Base-by-base conservation (phyloP, 306 rosid species). In the Pyrus communis region DNA sequence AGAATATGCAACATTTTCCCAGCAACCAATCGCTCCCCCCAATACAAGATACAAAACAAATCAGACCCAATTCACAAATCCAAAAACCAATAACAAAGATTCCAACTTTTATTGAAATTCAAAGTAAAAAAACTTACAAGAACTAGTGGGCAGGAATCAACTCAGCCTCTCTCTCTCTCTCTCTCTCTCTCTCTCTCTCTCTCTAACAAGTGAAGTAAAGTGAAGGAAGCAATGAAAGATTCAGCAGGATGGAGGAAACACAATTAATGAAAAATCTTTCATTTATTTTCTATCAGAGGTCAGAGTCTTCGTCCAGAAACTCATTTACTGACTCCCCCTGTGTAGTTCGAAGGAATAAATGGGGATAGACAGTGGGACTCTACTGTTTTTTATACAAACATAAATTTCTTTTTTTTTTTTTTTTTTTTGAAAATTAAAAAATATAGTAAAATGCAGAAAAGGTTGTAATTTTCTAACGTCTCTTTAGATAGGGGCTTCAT, bases 381-480 rank as follows among this genome's bases (percentile, higher is more conserved):
- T 40, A 51, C 55, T 73, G 23, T 30, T 28, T 55, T 55, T 22
- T 58, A 5, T 11, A 55, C 17, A 58, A 19, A 27, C 59, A 59
- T 5, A 46, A 66, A 67, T 23, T 14, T n/a, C n/a, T n/a, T n/a
- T n/a, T 17, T 70, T 0, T 31, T 31, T 31, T 31, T 31, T 31
- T 33, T 9, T 40, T 25, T 14, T 86, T 82, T 80, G 69, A 79
- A 82, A 62, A 73, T 76, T 33, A 70, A 79, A 83, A 82, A 75
- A 66, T 82, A 28, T 17, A 11, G 66, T 14, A 64, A 49, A 60
- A 73, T 9, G 55, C 4, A 2, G n/a, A 10, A 31, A 64, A 65
- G 82, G 69, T 64, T 64, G 27, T 64, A 19, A 86, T 73, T 22
- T 81, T 79, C 13, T 70, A 93, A 91, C 98, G 98, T 93, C 98